phyloP scores from a whole-genome alignment of 768 basidiomycete species.

The Trametes villosa region DNA sequence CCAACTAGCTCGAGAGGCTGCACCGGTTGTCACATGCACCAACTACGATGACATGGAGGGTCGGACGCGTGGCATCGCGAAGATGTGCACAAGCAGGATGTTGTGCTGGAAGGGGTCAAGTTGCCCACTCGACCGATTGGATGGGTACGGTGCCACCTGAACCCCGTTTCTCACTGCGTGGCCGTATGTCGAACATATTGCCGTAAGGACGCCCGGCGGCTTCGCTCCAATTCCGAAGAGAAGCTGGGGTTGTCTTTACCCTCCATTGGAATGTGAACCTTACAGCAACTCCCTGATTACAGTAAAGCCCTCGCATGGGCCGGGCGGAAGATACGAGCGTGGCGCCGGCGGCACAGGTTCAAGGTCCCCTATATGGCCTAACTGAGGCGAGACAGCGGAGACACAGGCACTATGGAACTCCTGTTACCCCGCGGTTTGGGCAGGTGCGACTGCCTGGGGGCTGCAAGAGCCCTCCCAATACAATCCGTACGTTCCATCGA shows the following conservation, averaged over 20 bases:
- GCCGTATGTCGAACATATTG: conserved; percentile 13
- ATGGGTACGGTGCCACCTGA: conserved; percentile 8
- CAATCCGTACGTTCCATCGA: conserved; percentile 16
- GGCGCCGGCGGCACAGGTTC: conserved; percentile 17
- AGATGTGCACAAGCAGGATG: not conserved
- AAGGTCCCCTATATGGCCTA: conserved; percentile 8
- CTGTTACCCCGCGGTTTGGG: conserved; percentile 1
- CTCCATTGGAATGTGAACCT: conserved; percentile 20
- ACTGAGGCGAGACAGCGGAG: conserved; percentile 6
- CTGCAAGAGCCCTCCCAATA: not conserved
- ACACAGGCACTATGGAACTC: conserved; percentile 4
- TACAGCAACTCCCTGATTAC: conserved; percentile 6
- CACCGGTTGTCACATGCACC: conserved; percentile 18
- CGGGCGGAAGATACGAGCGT: conserved; percentile 11
- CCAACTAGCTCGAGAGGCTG: conserved; percentile 14
- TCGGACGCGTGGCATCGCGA: conserved; percentile 19
- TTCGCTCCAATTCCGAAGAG: conserved; percentile 21
- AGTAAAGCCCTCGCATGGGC: conserved; percentile 14
- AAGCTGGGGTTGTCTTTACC: conserved; percentile 14
- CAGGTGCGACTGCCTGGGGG: not conserved
- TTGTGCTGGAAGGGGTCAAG: conserved; percentile 5
- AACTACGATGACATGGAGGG: conserved; percentile 3
- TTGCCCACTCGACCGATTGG: conserved; percentile 6
- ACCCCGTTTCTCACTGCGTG: conserved; percentile 14
- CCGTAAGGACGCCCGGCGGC: conserved; percentile 17